Conservation (phyloP, 2,329 filamentous ascomycete genomes). For the Neopestalotiopsis rosae region DNA sequence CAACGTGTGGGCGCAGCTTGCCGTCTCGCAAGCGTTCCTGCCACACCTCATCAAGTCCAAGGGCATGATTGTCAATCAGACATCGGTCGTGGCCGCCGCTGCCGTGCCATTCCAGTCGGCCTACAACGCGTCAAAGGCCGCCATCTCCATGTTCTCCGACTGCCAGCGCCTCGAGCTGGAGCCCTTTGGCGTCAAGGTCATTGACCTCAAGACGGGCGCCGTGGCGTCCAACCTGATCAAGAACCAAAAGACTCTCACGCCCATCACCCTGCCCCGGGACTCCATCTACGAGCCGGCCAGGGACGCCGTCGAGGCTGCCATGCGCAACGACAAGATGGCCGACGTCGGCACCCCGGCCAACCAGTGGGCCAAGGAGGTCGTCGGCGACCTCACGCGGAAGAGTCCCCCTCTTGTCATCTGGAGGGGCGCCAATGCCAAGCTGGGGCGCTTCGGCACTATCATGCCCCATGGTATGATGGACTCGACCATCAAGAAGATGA, state of each 20-base stretch:
- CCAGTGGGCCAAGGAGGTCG: conserved; percentile 24
- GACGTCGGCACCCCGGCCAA: conserved; percentile 22
- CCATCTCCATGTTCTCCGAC: conserved; percentile 50
- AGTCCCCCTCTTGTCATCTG: conserved; percentile 21
- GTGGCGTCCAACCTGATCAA: conserved; percentile 27
- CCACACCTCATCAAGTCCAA: conserved; percentile 31
- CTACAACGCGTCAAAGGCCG: conserved; percentile 45
- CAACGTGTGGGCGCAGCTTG: conserved; percentile 25
- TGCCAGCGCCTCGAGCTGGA: conserved; percentile 48
- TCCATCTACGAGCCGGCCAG: conserved; percentile 25
- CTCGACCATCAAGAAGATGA: conserved; percentile 22
- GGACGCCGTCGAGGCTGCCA: conserved; percentile 13
- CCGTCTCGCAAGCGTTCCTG: conserved; percentile 41
- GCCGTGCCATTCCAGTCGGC: conserved; percentile 37
- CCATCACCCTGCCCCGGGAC: conserved; percentile 18
- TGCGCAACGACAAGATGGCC: conserved; percentile 16
- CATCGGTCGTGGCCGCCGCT: conserved; percentile 36
- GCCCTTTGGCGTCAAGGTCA: conserved; percentile 49
- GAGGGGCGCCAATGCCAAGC: conserved; percentile 19
- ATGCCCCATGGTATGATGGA: conserved; percentile 23
- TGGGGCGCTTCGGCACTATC: conserved; percentile 19
- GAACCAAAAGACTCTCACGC: conserved; percentile 31
- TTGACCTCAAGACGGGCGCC: conserved; percentile 43
- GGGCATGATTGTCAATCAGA: conserved; percentile 43
- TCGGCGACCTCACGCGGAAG: conserved; percentile 18